Evolutionary conservation across 352 stramenopile genomes (phyloP).

Genomic region (Phytophthora agathidicida): DNA sequence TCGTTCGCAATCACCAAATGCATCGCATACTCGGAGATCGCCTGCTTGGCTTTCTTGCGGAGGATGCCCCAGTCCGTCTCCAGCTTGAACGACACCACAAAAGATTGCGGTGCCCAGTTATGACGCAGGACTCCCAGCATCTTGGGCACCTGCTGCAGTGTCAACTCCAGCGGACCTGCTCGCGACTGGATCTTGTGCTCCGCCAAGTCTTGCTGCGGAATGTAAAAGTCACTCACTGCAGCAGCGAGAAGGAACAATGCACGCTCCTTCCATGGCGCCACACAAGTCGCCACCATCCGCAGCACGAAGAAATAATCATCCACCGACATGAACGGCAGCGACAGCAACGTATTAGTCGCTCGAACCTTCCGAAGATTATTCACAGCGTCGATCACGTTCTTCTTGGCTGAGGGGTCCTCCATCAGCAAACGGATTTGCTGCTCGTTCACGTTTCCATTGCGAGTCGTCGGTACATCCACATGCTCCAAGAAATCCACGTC

Average conservation of each 20-base stretch:
- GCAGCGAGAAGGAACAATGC: conserved; percentile 95
- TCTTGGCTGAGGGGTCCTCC: conserved; percentile 45
- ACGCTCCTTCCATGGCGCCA: conserved; percentile 66
- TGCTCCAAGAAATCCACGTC: conserved; percentile 81
- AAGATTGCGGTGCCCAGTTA: conserved; percentile 94
- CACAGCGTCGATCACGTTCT: conserved; percentile 55
- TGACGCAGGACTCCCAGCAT: conserved; percentile 91
- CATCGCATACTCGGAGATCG: conserved; percentile 95
- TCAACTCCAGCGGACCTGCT: conserved; percentile 75
- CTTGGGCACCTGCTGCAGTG: conserved; percentile 95
- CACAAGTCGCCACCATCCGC: conserved; percentile 71
- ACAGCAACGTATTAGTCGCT: conserved; percentile 67
- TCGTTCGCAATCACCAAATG: conserved; percentile 98
- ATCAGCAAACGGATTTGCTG: conserved; percentile 45
- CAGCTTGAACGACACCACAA: conserved; percentile 98
- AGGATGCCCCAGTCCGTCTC: conserved; percentile 97
- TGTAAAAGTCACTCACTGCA: conserved; percentile 99
- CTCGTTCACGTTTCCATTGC: conserved; percentile 12
- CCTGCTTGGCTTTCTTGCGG: conserved; percentile 90
- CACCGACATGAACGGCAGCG: conserved; percentile 94
- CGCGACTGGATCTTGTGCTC: conserved; percentile 98
- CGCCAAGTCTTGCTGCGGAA: conserved; percentile 87
- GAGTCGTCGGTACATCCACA: conserved; percentile 32
- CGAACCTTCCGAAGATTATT: conserved; percentile 50
- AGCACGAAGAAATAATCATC: conserved; percentile 97